Conservation (phyloP, 169 alveolate species). For the Plasmodium ovale region DNA sequence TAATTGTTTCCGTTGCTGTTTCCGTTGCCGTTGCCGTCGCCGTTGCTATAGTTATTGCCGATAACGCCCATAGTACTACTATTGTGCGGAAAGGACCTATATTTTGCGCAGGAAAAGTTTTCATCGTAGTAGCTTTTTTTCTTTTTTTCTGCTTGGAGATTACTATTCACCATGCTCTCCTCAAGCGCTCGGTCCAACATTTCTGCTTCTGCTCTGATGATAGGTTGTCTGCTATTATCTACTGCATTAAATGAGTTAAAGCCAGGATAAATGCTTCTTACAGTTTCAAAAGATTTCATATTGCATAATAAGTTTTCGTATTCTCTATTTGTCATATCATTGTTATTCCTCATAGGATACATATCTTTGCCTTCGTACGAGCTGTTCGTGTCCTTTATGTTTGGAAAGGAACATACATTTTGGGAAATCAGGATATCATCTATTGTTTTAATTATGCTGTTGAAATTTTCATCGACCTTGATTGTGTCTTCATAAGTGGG, state of each 20-base stretch:
- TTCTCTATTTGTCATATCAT: conserved; percentile 8
- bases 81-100: background rate
- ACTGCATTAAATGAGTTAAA: conserved; percentile 1
- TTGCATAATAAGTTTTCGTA: conserved; percentile 37
- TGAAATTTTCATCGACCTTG: conserved; percentile 41
- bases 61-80: background rate
- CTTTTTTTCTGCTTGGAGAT: conserved; percentile 1
- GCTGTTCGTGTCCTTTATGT: conserved; percentile 9
- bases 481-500: conserved; percentile 21
- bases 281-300: conserved; percentile 26
- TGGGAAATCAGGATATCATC: conserved; percentile 71
- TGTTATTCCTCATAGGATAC: conserved; percentile 17
- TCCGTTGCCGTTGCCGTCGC: background rate
- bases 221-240: conserved; percentile 9
- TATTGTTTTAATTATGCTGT: conserved; percentile 57
- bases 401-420: conserved; percentile 54
- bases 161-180: conserved; percentile 10
- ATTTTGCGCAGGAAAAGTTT: conserved; percentile 4
- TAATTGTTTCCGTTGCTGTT: background rate
- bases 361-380: conserved; percentile 2
- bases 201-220: background rate
- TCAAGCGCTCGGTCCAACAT: conserved; percentile 3
- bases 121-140: conserved; percentile 20
- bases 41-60: background rate
- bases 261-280: conserved; percentile 27